These are phyloP conservation scores for Colletotrichum shisoi DNA, from an alignment of 2,329 filamentous ascomycete genomes.

Conservation along the genomic window DNA sequence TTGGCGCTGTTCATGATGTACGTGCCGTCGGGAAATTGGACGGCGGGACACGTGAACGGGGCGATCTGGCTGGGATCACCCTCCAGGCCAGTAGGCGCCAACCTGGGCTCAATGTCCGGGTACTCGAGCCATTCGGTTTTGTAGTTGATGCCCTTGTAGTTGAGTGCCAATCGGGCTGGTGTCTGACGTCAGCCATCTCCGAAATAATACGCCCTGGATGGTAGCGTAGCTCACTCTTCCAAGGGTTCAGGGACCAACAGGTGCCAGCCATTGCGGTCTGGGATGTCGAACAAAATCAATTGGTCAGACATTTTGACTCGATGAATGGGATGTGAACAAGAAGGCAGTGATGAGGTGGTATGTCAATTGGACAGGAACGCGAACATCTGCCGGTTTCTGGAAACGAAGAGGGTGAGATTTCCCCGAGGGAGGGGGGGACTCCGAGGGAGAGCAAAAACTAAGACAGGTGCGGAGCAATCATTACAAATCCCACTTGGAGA, in stretches of 20 bases:
- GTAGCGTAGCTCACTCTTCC: constrained; percentile 64
- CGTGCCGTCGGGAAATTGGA: constrained; percentile 63
- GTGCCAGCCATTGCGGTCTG: constrained; percentile 52
- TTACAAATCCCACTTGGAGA: not conserved
- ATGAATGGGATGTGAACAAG: not conserved
- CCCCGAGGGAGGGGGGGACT: too few species aligned
- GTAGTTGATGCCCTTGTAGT: constrained; percentile 73
- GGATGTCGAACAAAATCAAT: constrained; percentile 69
- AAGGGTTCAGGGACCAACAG: constrained; percentile 73
- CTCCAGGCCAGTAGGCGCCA: constrained; percentile 57
- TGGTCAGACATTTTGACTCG: constrained; percentile 40
- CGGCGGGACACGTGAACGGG: constrained; percentile 64
- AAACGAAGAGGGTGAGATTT: not conserved
- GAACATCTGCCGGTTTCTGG: not conserved
- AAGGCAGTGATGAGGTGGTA: too few species aligned
- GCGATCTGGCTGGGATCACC: constrained; percentile 53
- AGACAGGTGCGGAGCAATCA: not conserved
- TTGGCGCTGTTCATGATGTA: constrained; percentile 70
- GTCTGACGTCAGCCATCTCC: constrained; percentile 7
- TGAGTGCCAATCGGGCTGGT: constrained; percentile 69
- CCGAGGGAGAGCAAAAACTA: too few species aligned
- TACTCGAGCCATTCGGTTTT: constrained; percentile 75
- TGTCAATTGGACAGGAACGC: not conserved
- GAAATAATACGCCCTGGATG: not conserved
- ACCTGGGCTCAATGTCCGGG: constrained; percentile 66